Percentiles rank a stretch among this genome's conserved stretches.
These are phyloP conservation scores for Sergeia podlipaevii DNA, from an alignment of 208 protist genomes.

Conservation along the genomic window DNA sequence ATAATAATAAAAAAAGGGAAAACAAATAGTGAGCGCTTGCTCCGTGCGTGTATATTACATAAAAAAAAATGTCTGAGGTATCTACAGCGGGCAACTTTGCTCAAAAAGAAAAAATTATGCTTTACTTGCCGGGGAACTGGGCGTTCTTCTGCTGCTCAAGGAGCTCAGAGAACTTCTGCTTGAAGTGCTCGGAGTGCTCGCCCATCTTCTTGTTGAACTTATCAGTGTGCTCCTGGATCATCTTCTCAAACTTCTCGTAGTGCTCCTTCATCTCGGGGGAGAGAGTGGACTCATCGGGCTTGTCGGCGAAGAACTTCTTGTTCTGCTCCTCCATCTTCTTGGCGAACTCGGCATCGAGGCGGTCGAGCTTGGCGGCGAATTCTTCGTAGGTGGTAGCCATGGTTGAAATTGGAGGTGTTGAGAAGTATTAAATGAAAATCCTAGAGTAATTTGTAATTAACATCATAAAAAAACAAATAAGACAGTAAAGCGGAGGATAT, in stretches of 20 bases:
- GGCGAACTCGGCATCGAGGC: conserved; percentile 85
- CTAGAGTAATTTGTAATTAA: too few relatives aligned
- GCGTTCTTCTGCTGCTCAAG: conserved; percentile 92
- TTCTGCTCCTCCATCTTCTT: conserved; percentile 93
- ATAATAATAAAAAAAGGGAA: too few relatives aligned
- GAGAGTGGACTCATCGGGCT: conserved; percentile 85
- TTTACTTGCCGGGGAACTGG: conserved; percentile 86
- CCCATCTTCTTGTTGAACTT: conserved; percentile 94
- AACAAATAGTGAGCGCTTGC: too few relatives aligned
- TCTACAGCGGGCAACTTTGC: too few relatives aligned
- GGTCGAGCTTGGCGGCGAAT: conserved; percentile 87
- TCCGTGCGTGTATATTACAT: too few relatives aligned
- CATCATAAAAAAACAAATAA: too few relatives aligned
- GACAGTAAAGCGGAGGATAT: too few relatives aligned
- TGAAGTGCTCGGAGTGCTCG: conserved; percentile 91
- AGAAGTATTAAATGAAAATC: too few relatives aligned
- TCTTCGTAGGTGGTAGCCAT: conserved; percentile 89
- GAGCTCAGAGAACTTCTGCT: conserved; percentile 87
- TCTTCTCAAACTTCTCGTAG: conserved; percentile 92
- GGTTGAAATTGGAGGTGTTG: conserved; percentile 4
- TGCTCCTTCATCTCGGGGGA: conserved; percentile 92
- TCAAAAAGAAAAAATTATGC: too few relatives aligned
- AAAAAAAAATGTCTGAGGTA: too few relatives aligned
- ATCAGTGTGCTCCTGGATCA: conserved; percentile 91
- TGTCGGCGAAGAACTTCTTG: conserved; percentile 92